Base-by-base conservation (phyloP, 2,329 filamentous ascomycete species). In the Aspergillus tamarii region DNA sequence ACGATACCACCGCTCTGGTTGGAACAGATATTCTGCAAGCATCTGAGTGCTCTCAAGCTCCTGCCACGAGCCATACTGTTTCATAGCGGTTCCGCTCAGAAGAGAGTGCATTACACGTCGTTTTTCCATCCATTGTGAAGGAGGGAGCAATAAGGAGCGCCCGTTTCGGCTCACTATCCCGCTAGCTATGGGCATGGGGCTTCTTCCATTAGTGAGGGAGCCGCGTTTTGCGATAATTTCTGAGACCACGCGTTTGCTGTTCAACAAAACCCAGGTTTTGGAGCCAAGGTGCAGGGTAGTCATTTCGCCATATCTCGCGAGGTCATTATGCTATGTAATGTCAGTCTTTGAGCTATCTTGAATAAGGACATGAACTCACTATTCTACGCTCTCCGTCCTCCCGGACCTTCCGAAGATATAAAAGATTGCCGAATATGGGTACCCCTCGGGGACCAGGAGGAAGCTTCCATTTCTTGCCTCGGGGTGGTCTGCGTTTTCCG, bases 231-330 rank as follows among this genome's bases (percentile, higher is more conserved):
- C 75, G 39, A 82, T 79, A 41, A 82, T 73, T 50, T 80, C 77
- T 2, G 69, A 69, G 28, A 80, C 76, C 2, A 81, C 78, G 8
- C 80, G 77, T 30, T 73, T 66, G 16, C 66, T 75, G 66, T 83
- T 83, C 7, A 83, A 74, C 19, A 82, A 69, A 21, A 83, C 70
- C 77, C 78, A 82, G 1, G 78, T 82, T 60, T 78, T 80, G 32
- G 72, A 73, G 4, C 75, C 75, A 3, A 76, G 63, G 28, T 73
- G 74, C 0, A 73, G 21, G 0, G 74, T 76, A 6, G 70, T 69
- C 74, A 77, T 76, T 58, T 76, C 74, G 14, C 74, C 74, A 66
- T 73, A 75, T 36, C 6, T 36, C 12, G 34, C 34, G 14, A 36
- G 34, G 1, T 36, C 34, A 14, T 36, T 36, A 14, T 36, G 34